Evolutionary conservation across 805 yeast species (phyloP).

Genomic region (Candida xiaguanensis): DNA sequence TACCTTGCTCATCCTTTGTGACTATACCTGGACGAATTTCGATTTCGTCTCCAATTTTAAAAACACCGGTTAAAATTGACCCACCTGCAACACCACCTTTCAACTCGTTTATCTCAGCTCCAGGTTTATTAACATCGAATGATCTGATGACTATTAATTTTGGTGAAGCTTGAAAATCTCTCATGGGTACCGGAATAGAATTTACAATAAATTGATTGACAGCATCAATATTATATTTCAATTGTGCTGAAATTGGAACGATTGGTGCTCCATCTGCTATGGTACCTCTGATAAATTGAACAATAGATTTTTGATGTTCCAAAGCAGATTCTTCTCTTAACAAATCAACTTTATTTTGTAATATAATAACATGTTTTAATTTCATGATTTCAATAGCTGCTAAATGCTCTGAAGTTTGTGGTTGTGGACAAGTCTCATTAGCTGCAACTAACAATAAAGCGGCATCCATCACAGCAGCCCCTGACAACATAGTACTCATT

Average conservation of each 20-base stretch:
- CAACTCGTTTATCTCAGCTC: constrained; percentile 93
- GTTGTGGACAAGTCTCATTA: constrained; percentile 99
- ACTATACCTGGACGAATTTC: constrained; percentile 99
- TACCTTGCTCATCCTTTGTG: constrained; percentile 83
- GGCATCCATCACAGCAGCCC: constrained; percentile 99
- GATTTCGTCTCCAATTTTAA: constrained; percentile 95
- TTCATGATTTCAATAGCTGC: constrained; percentile 99
- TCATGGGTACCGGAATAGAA: constrained; percentile 91
- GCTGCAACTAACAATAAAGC: constrained; percentile 95
- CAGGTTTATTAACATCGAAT: constrained; percentile 98
- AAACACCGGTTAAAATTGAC: constrained; percentile 93
- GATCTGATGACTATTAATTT: constrained; percentile 96
- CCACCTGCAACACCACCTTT: constrained; percentile 99
- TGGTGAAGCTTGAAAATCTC: constrained; percentile 93
- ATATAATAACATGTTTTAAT: constrained; percentile 89
- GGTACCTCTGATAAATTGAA: constrained; percentile 93
- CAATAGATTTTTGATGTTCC: constrained; percentile 91
- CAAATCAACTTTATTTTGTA: constrained; percentile 97
- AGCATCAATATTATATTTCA: constrained; percentile 97
- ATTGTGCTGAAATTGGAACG: constrained; percentile 97
- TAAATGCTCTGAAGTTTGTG: constrained; percentile 98
- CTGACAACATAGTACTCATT: constrained; percentile 99
- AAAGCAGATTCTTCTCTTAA: constrained; percentile 96
- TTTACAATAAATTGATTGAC: constrained; percentile 95
- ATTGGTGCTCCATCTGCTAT: constrained; percentile 99